Base-by-base conservation (phyloP, 148 eudicot genomes). In the Persicaria tinctoria region DNA sequence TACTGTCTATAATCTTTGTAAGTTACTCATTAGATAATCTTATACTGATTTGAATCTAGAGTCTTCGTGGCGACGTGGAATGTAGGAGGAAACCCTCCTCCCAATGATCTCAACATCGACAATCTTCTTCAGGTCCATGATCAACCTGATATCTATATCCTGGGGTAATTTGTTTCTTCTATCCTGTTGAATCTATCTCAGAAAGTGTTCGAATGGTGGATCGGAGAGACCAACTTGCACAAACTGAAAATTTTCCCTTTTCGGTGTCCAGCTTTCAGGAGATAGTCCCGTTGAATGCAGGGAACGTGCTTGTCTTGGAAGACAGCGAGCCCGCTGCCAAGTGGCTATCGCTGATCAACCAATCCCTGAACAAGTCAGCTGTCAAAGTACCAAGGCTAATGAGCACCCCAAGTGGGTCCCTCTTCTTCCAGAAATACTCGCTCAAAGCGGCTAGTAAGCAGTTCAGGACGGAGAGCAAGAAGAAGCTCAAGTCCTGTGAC, bases 21-120 rank as follows among this genome's bases (percentile, higher is more conserved):
- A 62, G 45, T 8, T 23, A 23, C 16, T n/a, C 8, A 4, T 4
- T 8, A 41, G 32, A 8, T 60, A 20, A 27, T 70, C 73, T 70
- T 51, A 70, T 16, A 11, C 13, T 69, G 45, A 13, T 75, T 11
- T 38, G 47, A 76, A 50, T 64, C 45, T 38, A 88, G 95, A 76
- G 80, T 86, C 66, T 88, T 86, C 75, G 86, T 88, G 50, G 88
- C 88, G 27, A 90, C 95, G 16, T 90, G 95, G 95, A 90, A 90
- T 81, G 90, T 90, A 0, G 91, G 89, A 53, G 95, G 95, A 16
- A 83, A 85, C 78, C 80, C 86, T 53, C 95, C 95, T 53, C 80
- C 77, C 5, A 78, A 62, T 79, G 87, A 77, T 44, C 86, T 88
- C 51, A 82, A 82, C 79, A 87, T 90, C 23, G 86, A 88, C 48